Base-by-base conservation (phyloP, 192 early-diverging fungal genomes). In the Mycoemilia scoparia region DNA sequence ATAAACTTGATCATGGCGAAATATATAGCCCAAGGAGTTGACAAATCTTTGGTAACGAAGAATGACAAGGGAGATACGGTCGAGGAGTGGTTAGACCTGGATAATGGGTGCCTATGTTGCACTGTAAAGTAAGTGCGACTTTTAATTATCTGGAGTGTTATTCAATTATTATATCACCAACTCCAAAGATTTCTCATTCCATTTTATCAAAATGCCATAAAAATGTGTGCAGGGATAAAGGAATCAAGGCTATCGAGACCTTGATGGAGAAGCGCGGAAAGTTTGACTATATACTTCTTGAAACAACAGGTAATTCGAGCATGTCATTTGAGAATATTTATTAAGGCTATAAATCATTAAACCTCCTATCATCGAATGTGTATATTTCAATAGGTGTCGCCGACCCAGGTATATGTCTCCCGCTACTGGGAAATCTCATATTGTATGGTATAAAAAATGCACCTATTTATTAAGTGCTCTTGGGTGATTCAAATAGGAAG, bases 91-190 rank as follows among this genome's bases (percentile, higher is more conserved):
- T 63, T 99, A 10, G 95, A 99, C 50, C 60, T 99, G 32, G 70
- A 72, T 25, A 99, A 99, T 62, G 95, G 93, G 0, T 99, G 95
- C 49, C 64, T 99, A 29, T 99, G 95, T 57, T 99, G 95, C 54
- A 83, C 90, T 1, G 73, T 96, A 43, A 95, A 95, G n/a, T n/a
- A n/a, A n/a, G n/a, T n/a, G n/a, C n/a, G n/a, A n/a, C n/a, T n/a
- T n/a, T n/a, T n/a, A n/a, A n/a, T 80, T 84, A 63, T 21, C 64
- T 7, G 14, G 6, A 7, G 24, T n/a, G 19, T 10, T 34, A 17
- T 14, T 32, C 3, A 40, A 22, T n/a, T 31, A 28, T 21, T 3
- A 6, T 8, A 23, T 16, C 21, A 18, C n/a, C 12, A 8, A 26
- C 30, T 42, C 21, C 32, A 16, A 15, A 21, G 26, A 12, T 8